Evolutionary conservation across 371 early-diverging fungal species (phyloP), one percentile per base, ranked within the genome.

Genomic region (Fennellomyces sp.): DNA sequence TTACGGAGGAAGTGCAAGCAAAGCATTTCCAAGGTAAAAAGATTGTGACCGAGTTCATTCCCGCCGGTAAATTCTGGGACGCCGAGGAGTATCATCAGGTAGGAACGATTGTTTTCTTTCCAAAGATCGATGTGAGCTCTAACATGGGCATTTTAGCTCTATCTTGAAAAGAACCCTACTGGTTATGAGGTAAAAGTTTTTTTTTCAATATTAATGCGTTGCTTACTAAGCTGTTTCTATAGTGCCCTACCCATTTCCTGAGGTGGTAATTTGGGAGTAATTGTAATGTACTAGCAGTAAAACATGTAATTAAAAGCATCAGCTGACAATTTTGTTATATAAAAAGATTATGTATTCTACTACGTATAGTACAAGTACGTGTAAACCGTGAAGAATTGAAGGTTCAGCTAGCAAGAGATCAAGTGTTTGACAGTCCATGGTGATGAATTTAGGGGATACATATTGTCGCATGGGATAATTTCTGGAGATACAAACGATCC

Each of bases 81-180:
- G 98, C 94, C 12, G 97, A 98, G 70, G 87, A 78, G 0, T 94
- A 95, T 72, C 98, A 98, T 65, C 93, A 93, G 73, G 75, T 75
- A 61, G 54, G 2, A 33, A n/a, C n/a, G n/a, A n/a, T n/a, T n/a
- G n/a, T n/a, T n/a, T n/a, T n/a, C n/a, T n/a, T n/a, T n/a, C n/a
- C n/a, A n/a, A n/a, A n/a, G n/a, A n/a, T n/a, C n/a, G n/a, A n/a
- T n/a, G n/a, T n/a, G n/a, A n/a, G n/a, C n/a, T n/a, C n/a, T n/a
- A n/a, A 29, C 15, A 12, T 30, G 3, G 0, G n/a, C 49, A 36
- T 25, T 19, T 39, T 52, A 73, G 70, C 39, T 70, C 21, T 77
- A 77, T 41, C 60, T 77, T 55, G 63, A 68, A 38, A 74, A 74
- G 42, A 71, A 77, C 25, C 78, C 78, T 26, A 50, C 38, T 15